Percentiles rank a stretch among this genome's conserved stretches.
phyloP scores from a whole-genome alignment of 139 green algal species.

The Trebouxia sp. region DNA sequence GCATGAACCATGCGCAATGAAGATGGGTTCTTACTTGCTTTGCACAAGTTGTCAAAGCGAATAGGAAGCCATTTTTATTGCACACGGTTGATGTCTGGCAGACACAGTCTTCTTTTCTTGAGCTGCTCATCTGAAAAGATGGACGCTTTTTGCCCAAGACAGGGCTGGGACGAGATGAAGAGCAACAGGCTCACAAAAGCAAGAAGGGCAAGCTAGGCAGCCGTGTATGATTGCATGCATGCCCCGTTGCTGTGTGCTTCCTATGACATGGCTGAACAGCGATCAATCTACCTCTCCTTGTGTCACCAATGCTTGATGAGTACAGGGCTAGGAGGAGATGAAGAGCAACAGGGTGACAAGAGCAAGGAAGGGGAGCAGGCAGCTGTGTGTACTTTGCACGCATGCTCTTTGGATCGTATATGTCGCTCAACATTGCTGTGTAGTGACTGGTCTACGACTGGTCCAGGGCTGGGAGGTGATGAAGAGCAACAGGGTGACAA shows the following conservation, averaged over 20 bases:
- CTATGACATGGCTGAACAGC: no score
- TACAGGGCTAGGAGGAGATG: slow-evolving; percentile 15
- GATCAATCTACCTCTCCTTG: background rate
- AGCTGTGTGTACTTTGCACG: background rate
- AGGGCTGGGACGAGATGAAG: background rate
- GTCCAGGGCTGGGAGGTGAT: slow-evolving; percentile 14
- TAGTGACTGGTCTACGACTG: background rate
- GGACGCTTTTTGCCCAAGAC: no score
- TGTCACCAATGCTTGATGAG: background rate
- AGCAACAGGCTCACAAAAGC: background rate
- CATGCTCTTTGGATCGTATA: background rate
- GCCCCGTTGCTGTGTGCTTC: no score
- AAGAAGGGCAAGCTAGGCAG: no score
- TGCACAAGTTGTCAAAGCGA: no score
- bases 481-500: slow-evolving; percentile 24
- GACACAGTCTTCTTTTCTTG: background rate
- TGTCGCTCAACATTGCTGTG: no score
- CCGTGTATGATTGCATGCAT: no score
- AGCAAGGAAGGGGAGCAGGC: slow-evolving; percentile 20
- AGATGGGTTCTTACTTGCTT: no score
- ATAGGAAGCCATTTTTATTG: no score
- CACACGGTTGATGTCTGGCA: background rate
- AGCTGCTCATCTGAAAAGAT: no score
- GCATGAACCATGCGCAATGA: no score
- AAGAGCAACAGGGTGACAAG: slow-evolving; percentile 29